Evolutionary conservation across 2,329 filamentous ascomycete species (phyloP).

Genomic region (Botrytis elliptica): DNA sequence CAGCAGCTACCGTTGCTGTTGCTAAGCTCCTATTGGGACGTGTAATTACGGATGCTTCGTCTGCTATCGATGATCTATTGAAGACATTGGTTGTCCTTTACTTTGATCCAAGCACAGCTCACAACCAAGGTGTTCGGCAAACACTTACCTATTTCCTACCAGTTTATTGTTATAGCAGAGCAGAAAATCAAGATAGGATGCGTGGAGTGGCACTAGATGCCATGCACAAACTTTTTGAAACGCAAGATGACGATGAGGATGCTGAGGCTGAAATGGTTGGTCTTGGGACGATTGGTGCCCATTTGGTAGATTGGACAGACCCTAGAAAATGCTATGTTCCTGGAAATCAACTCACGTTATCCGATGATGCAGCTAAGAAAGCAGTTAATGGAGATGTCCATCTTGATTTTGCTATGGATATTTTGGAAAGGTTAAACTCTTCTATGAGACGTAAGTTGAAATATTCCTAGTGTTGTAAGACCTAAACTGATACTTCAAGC

Average conservation of each 20-base stretch:
- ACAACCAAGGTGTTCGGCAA: conserved; percentile 81
- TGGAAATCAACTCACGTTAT: conserved; percentile 44
- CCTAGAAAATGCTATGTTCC: conserved; percentile 71
- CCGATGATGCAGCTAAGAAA: conserved; percentile 58
- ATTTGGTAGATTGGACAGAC: conserved; percentile 93
- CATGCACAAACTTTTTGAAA: conserved; percentile 70
- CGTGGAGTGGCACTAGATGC: conserved; percentile 69
- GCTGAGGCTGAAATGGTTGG: conserved; percentile 78
- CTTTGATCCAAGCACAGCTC: conserved; percentile 79
- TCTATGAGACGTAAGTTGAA: conserved; percentile 61
- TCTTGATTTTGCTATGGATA: conserved; percentile 71
- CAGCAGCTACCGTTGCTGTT: conserved; percentile 75
- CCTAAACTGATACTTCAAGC: conserved; percentile 24
- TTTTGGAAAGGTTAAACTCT: conserved; percentile 71
- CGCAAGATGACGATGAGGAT: conserved; percentile 71
- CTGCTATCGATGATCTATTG: conserved; percentile 70
- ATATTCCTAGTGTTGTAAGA: neutral
- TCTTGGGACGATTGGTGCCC: conserved; percentile 73
- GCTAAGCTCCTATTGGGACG: conserved; percentile 83
- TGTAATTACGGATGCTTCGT: conserved; percentile 64
- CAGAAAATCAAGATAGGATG: conserved; percentile 83
- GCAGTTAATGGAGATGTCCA: conserved; percentile 75
- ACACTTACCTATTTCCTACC: conserved; percentile 91
- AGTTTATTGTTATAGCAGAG: conserved; percentile 84
- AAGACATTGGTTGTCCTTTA: conserved; percentile 82